phyloP scores from a whole-genome alignment of 768 basidiomycete species.

The Ramaria rubella region DNA sequence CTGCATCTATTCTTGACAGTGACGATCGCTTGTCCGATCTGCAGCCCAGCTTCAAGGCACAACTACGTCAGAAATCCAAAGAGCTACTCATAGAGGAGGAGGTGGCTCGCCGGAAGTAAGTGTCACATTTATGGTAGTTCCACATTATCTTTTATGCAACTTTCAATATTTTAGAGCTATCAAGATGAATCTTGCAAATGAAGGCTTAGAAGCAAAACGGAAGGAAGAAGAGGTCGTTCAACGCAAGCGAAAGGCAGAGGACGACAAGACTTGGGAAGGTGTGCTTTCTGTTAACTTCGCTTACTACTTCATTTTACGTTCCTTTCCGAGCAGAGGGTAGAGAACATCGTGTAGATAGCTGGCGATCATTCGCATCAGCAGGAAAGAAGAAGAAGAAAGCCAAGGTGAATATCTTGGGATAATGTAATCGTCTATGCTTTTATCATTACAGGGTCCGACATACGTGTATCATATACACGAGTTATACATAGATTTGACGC shows the following conservation, averaged over 20 bases:
- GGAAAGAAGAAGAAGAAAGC: conserved; percentile 73
- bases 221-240: conserved; percentile 78
- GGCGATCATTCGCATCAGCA: conserved; percentile 62
- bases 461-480: conserved; percentile 3
- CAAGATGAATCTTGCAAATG: conserved; percentile 88
- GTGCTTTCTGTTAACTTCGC: conserved; percentile 15
- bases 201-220: conserved; percentile 87
- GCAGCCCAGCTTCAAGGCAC: conserved; percentile 59
- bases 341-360: conserved; percentile 78
- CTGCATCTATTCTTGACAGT: conserved; percentile 49
- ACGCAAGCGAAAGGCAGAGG: conserved; percentile 82
- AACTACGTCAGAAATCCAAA: conserved; percentile 67
- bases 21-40: conserved; percentile 48
- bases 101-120: conserved; percentile 74
- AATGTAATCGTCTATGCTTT: conserved; percentile 18
- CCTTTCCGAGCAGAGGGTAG: conserved; percentile 40
- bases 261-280: conserved; percentile 91
- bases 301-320: neutral
- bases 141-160: neutral
- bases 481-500: conserved; percentile 25
- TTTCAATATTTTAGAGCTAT: conserved; percentile 48
- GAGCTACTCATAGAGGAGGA: conserved; percentile 89
- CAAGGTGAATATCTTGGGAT: conserved; percentile 63
- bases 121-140: conserved; percentile 1
- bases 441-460: conserved; percentile 7